phyloP scores from a whole-genome alignment of 2,329 filamentous ascomycete genomes.

The Fusarium solani-melongenae region DNA sequence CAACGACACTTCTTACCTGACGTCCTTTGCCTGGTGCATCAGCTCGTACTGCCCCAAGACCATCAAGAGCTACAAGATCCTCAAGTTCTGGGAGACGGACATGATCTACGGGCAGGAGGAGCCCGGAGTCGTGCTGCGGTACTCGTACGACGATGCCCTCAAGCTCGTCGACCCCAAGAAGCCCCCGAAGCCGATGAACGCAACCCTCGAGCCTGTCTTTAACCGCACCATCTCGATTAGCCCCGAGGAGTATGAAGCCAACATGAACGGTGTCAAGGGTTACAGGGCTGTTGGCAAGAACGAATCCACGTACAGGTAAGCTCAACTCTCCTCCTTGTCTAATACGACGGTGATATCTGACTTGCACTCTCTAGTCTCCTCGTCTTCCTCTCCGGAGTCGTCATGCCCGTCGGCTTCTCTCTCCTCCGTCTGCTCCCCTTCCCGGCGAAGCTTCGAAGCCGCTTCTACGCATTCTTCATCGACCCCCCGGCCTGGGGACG shows the following conservation, averaged over 20 bases:
- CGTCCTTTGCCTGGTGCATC: slow-evolving; percentile 38
- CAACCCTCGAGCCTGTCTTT: neutral
- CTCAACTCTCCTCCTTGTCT: neutral
- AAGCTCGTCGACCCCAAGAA: slow-evolving; percentile 9
- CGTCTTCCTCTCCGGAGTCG: slow-evolving; percentile 33
- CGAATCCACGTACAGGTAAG: slow-evolving; percentile 36
- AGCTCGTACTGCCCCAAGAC: neutral
- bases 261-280: slow-evolving; percentile 21
- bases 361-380: slow-evolving; percentile 19
- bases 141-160: slow-evolving; percentile 28
- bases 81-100: slow-evolving; percentile 27
- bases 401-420: slow-evolving; percentile 36
- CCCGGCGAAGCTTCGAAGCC: slow-evolving; percentile 18
- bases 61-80: slow-evolving; percentile 14
- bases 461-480: slow-evolving; percentile 43
- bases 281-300: slow-evolving; percentile 7
- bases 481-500: slow-evolving; percentile 43
- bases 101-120: slow-evolving; percentile 27
- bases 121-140: slow-evolving; percentile 6
- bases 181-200: neutral
- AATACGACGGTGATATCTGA: neutral
- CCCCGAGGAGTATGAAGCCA: slow-evolving; percentile 4
- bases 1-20: slow-evolving; percentile 28
- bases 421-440: slow-evolving; percentile 35
- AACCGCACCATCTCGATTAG: slow-evolving; percentile 32